These are phyloP conservation scores for Populus hybrid DNA, from an alignment of 441 rosid species.

Conservation along the genomic window DNA sequence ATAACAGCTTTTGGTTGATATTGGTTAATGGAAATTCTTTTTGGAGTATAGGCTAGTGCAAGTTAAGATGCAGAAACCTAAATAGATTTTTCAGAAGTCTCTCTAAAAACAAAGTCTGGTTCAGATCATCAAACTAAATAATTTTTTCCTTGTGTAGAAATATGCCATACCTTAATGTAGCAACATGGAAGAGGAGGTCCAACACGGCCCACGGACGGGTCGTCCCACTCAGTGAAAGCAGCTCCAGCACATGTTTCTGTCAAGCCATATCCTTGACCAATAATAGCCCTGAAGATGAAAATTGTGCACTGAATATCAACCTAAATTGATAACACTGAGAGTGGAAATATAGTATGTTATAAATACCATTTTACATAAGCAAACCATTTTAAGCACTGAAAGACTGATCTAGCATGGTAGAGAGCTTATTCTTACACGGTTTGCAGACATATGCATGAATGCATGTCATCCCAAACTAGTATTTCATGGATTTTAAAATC, in stretches of 20 bases:
- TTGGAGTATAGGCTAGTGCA: background rate
- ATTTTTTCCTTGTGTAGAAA: background rate
- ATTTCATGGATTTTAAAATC: background rate
- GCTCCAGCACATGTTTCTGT: conserved; percentile 96
- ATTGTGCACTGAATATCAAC: conserved; percentile 13
- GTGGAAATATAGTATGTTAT: background rate
- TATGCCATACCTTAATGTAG: conserved; percentile 59
- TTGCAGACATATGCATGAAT: background rate
- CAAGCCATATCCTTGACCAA: conserved; percentile 94
- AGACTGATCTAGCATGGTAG: background rate
- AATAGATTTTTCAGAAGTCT: background rate
- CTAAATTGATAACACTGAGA: conserved; percentile 3
- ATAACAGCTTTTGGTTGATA: background rate
- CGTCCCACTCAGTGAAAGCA: conserved; percentile 87
- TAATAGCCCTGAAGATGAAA: conserved; percentile 55
- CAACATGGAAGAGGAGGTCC: conserved; percentile 92
- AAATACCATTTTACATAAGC: background rate
- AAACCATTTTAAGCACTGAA: background rate
- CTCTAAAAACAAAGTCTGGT: background rate
- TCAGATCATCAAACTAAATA: conserved; percentile 12
- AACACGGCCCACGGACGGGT: conserved; percentile 72
- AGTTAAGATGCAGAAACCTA: conserved; percentile 5
- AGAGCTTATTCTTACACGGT: background rate
- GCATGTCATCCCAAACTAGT: background rate
- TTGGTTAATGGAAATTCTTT: background rate